These are phyloP conservation scores for Ceriops tagal DNA, from an alignment of 345 rosid genomes.

Conservation along the genomic window DNA sequence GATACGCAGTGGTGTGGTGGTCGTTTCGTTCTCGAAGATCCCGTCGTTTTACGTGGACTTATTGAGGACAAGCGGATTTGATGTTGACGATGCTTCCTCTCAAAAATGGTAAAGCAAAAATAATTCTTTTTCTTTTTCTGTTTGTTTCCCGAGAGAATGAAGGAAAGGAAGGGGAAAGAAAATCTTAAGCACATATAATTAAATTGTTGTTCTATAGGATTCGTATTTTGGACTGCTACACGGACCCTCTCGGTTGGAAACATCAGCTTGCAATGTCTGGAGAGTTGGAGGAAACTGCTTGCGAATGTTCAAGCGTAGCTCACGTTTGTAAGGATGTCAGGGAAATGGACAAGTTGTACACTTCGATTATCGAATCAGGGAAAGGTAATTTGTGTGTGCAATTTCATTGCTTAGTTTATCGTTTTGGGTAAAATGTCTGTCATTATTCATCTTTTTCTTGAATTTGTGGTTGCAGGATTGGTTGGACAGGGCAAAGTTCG, in stretches of 20 bases:
- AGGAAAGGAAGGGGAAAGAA: background rate
- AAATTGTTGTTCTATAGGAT: conserved; percentile 37
- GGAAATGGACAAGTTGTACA: conserved; percentile 50
- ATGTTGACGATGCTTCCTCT: conserved; percentile 43
- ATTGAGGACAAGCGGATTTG: conserved; percentile 49
- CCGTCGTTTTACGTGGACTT: conserved; percentile 62
- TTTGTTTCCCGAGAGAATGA: background rate
- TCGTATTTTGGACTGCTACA: conserved; percentile 79
- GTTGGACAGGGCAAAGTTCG: conserved; percentile 55
- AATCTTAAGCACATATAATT: background rate
- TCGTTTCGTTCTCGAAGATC: conserved; percentile 58
- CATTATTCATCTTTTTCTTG: background rate
- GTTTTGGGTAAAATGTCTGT: background rate
- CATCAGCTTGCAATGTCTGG: conserved; percentile 25
- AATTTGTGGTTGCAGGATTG: conserved; percentile 43
- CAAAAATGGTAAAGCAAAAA: conserved; percentile 45
- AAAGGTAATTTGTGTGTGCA: conserved; percentile 39
- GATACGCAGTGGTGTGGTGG: conserved; percentile 55
- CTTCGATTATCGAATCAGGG: conserved; percentile 61
- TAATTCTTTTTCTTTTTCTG: background rate
- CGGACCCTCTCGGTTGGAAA: conserved; percentile 88
- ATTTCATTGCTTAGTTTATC: background rate
- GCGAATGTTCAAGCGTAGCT: conserved; percentile 30
- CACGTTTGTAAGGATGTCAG: conserved; percentile 50
- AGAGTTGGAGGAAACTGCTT: conserved; percentile 15